A percentile compares a stretch with the other conserved stretches of the same genome.
Conservation (phyloP, 805 yeast species). For the Pichia pseudocactophila region DNA sequence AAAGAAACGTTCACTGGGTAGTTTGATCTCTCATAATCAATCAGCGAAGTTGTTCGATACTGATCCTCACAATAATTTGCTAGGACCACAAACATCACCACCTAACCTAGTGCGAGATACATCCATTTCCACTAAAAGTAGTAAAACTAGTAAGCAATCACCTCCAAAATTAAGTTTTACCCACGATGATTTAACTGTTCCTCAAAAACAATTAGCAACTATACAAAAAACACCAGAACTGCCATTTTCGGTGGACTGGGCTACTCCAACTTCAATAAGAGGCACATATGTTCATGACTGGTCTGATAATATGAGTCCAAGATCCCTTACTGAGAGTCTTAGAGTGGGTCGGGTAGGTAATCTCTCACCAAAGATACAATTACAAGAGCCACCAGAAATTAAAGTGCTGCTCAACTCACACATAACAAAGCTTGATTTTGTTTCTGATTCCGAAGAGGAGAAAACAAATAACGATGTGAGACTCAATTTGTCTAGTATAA, state of each 20-base stretch:
- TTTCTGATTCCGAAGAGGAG: not conserved
- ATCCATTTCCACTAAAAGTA: not conserved
- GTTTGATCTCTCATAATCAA: slow-evolving; percentile 1
- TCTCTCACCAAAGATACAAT: not conserved
- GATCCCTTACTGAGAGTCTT: slow-evolving; percentile 5
- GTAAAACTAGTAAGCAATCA: not conserved
- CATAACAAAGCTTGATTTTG: not conserved
- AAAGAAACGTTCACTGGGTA: slow-evolving; percentile 6
- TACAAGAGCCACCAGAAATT: not conserved
- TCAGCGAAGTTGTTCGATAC: too few relatives aligned
- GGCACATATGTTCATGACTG: slow-evolving; percentile 27
- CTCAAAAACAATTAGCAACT: not conserved
- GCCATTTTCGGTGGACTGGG: slow-evolving; percentile 1
- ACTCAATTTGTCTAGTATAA: not conserved
- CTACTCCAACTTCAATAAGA: slow-evolving; percentile 20
- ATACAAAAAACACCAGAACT: not conserved
- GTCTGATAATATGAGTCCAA: slow-evolving; percentile 11
- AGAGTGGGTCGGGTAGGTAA: slow-evolving; percentile 6
- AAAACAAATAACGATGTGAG: not conserved
- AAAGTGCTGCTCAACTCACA: not conserved
- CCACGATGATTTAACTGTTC: not conserved
- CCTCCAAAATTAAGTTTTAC: not conserved
- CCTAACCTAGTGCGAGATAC: not conserved
- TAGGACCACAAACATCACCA: not conserved
- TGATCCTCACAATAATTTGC: not conserved